Base-by-base conservation (phyloP, 2,329 filamentous ascomycete species). In the Colletotrichum musae region DNA sequence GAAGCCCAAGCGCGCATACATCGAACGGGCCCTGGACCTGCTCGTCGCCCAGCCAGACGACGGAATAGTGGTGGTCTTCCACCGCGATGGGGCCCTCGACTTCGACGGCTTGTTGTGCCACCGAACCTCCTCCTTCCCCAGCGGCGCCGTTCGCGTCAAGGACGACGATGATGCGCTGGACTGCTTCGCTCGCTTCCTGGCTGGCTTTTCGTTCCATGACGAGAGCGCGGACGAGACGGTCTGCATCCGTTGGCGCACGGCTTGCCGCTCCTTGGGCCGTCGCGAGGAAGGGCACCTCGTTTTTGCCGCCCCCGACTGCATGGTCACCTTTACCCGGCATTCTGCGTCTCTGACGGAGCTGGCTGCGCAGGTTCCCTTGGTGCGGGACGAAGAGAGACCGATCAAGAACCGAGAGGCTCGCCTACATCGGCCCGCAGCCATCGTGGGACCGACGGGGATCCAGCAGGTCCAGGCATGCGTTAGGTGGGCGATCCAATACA, bases 341-440 rank as follows among this genome's bases (percentile, higher is more conserved):
- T 82, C 87, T 1, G 82, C 77, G 3, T 60, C 73, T 5, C 75
- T 88, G 66, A 72, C 78, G 13, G 80, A 87, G 62, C 75, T 90
- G 48, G 77, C 70, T 12, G 75, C 75, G 2, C 72, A 80, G 43
- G 79, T 89, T 6, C 82, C 84, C n/a, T 48, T 76, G 39, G 71
- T 68, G 24, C 71, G 3, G 21, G 21, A 73, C 15, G 72, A 39
- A 24, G 64, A 74, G 28, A 77, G 43, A 70, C 71, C 36, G 6
- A 73, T 89, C 21, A 89, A 90, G 76, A 90, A 85, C 69, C 70
- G 81, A 6, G 82, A 89, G 71, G 88, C 87, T 72, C 77, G 80
- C 18, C 73, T 79, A 10, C 80, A 81, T 63, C 77, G 60, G n/a
- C 81, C 86, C 0, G 82, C 87, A 6, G 70, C 79, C 0, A 77